A percentile compares a stretch with the other conserved stretches of the same genome.
phyloP scores from a whole-genome alignment of 352 stramenopile genomes.

The Chrysophaeum taylorii region DNA sequence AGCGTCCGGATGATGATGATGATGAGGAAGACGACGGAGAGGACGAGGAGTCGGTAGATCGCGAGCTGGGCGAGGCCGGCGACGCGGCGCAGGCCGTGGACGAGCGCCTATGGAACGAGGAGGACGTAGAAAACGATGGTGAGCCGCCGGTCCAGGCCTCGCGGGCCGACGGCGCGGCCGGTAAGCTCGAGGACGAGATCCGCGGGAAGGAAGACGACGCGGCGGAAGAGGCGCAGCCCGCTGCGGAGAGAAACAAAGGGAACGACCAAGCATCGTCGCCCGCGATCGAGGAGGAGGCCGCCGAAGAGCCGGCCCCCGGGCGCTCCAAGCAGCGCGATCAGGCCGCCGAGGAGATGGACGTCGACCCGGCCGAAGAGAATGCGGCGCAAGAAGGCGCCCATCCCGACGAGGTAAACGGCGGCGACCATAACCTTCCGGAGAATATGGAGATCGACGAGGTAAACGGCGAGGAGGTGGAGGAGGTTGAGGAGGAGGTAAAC shows the following conservation, averaged over 20 bases:
- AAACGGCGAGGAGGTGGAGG: slow-evolving; percentile 39
- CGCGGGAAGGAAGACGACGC: slow-evolving; percentile 61
- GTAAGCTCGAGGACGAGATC: slow-evolving; percentile 66
- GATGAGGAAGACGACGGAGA: slow-evolving; percentile 78
- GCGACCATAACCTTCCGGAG: slow-evolving; percentile 31
- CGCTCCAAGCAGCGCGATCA: slow-evolving; percentile 52
- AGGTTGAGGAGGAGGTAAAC: slow-evolving; percentile 33
- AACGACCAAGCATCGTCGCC: neutral
- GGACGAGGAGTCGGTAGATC: slow-evolving; percentile 82
- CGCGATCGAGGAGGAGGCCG: slow-evolving; percentile 40
- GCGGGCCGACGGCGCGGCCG: slow-evolving; percentile 25
- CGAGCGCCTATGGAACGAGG: slow-evolving; percentile 94
- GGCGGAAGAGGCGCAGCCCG: slow-evolving; percentile 37
- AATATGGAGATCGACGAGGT: slow-evolving; percentile 11
- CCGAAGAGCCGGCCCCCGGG: slow-evolving; percentile 68
- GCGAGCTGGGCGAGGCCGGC: slow-evolving; percentile 95
- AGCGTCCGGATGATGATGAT: slow-evolving; percentile 32
- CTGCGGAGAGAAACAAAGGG: slow-evolving; percentile 20
- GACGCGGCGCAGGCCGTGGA: slow-evolving; percentile 96
- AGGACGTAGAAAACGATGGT: slow-evolving; percentile 63
- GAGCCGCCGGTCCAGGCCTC: slow-evolving; percentile 22
- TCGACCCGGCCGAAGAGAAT: slow-evolving; percentile 66
- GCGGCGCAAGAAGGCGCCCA: slow-evolving; percentile 43
- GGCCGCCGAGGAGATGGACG: slow-evolving; percentile 35
- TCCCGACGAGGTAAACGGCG: slow-evolving; percentile 28